Evolutionary conservation across 2,329 filamentous ascomycete species (phyloP).

Genomic region (Huntiella omanensis): DNA sequence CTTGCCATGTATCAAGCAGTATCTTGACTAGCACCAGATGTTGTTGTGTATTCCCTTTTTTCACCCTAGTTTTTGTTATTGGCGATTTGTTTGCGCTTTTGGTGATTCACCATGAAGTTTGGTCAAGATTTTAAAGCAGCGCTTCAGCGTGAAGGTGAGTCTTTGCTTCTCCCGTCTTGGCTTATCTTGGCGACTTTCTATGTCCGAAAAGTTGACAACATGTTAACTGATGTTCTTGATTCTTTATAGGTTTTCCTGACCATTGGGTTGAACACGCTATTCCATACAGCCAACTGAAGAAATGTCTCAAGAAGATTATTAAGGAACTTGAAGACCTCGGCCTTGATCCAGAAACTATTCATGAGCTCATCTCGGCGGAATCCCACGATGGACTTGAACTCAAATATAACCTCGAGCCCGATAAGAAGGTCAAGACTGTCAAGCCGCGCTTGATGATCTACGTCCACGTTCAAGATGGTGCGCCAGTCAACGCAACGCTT

Average conservation of each 20-base stretch:
- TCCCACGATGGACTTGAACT: constrained; percentile 27
- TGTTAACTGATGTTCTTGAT: neutral
- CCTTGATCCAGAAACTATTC: constrained; percentile 51
- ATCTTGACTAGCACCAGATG: no score
- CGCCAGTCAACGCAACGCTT: constrained; percentile 48
- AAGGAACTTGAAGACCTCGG: constrained; percentile 52
- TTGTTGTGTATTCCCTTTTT: neutral
- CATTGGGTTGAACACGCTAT: constrained; percentile 59
- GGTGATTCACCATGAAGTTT: constrained; percentile 55
- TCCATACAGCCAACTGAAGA: constrained; percentile 71
- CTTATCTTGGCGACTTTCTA: neutral
- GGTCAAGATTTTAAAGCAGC: constrained; percentile 56
- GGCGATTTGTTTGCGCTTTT: no score
- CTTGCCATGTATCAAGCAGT: no score
- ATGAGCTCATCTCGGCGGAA: constrained; percentile 38
- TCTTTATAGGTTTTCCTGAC: constrained; percentile 42
- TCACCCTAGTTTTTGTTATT: no score
- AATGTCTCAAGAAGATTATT: constrained; percentile 67
- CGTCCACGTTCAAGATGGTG: constrained; percentile 46
- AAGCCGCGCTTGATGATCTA: constrained; percentile 53
- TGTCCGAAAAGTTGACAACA: neutral
- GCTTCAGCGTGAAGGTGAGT: constrained; percentile 39
- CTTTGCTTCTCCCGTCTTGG: neutral
- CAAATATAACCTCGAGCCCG: constrained; percentile 34
- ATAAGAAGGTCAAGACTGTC: constrained; percentile 30